Conservation (phyloP, 129 eudicot genomes). For the Artemisia tridentata region DNA sequence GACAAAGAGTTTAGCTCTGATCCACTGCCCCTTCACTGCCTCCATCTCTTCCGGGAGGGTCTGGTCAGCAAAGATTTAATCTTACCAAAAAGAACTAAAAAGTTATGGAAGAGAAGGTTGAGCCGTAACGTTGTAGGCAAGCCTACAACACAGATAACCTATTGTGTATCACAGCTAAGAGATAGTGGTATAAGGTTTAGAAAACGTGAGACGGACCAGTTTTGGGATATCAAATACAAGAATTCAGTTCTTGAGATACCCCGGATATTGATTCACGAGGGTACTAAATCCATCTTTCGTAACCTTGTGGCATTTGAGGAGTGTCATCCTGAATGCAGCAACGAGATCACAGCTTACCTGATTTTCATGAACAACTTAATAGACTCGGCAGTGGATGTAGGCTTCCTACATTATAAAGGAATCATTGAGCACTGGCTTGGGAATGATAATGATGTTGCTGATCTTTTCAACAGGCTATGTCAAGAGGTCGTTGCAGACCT, state of each 20-base stretch:
- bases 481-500: constrained; percentile 75
- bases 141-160: constrained; percentile 55
- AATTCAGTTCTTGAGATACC: constrained; percentile 57
- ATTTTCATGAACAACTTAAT: constrained; percentile 68
- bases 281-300: constrained; percentile 56
- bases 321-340: constrained; percentile 64
- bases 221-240: constrained; percentile 63
- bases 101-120: constrained; percentile 44
- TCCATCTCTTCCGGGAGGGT: constrained; percentile 48
- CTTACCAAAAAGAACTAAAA: constrained; percentile 27
- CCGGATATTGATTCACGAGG: constrained; percentile 58
- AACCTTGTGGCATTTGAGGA: constrained; percentile 63
- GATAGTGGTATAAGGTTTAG: constrained; percentile 54
- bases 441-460: constrained; percentile 63
- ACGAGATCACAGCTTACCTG: constrained; percentile 59
- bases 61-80: constrained; percentile 35
- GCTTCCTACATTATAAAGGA: constrained; percentile 60
- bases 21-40: constrained; percentile 52
- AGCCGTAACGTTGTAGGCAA: constrained; percentile 45
- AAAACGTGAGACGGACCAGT: constrained; percentile 46
- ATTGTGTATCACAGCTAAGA: constrained; percentile 49
- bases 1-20: constrained; percentile 42
- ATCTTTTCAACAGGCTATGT: constrained; percentile 63
- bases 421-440: constrained; percentile 84
- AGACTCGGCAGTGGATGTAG: constrained; percentile 56